phyloP scores from a whole-genome alignment of 192 early-diverging fungal genomes.

The Chytriomyces sp. region DNA sequence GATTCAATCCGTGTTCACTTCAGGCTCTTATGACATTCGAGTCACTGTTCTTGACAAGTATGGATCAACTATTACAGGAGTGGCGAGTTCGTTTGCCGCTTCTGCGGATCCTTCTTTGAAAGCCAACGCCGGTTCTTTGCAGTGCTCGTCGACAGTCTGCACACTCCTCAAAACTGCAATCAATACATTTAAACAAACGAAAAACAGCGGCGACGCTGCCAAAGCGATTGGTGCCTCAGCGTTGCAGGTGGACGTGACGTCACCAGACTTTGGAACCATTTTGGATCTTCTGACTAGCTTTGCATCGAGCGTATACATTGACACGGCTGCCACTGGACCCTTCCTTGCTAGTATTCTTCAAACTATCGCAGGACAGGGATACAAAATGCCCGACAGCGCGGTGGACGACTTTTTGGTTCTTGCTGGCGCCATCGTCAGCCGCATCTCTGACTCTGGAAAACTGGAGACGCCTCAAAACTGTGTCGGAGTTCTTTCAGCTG shows the following conservation, averaged over 20 bases:
- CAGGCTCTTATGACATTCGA: conserved; percentile 18
- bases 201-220: conserved; percentile 17
- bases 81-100: conserved; percentile 1
- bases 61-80: conserved; percentile 14
- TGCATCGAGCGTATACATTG: conserved; percentile 16
- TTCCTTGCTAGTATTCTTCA: conserved; percentile 27
- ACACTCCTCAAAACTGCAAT: neutral
- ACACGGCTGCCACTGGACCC: conserved; percentile 23
- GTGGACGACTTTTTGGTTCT: neutral
- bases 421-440: conserved; percentile 4
- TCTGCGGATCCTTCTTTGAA: neutral
- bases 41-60: conserved; percentile 24
- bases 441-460: neutral
- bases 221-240: conserved; percentile 22
- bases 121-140: neutral
- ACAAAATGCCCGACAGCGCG: neutral
- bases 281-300: neutral
- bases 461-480: conserved; percentile 17
- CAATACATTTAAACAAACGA: conserved; percentile 19
- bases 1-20: conserved; percentile 1
- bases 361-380: conserved; percentile 11
- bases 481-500: conserved; percentile 1
- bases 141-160: conserved; percentile 10
- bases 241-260: neutral
- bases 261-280: conserved; percentile 18